Evolutionary conservation across 495 filamentous ascomycete genomes (phyloP).

Genomic region (Oidiodendron maius): DNA sequence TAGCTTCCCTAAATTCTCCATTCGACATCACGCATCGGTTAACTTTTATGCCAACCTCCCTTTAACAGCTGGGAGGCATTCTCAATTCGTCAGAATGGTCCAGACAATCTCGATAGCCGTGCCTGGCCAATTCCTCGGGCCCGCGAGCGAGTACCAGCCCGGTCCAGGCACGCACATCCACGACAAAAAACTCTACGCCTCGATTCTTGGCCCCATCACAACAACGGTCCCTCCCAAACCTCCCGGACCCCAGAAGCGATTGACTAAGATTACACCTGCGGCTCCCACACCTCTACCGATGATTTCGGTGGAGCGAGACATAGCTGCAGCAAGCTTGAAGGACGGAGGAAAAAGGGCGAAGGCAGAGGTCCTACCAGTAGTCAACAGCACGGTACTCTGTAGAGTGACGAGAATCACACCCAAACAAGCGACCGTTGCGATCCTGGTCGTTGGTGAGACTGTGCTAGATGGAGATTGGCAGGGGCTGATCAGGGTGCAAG

Average conservation of each 20-base stretch:
- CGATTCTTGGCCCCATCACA: constrained; percentile 56
- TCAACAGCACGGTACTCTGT: constrained; percentile 74
- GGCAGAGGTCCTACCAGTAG: constrained; percentile 71
- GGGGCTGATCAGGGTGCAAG: constrained; percentile 68
- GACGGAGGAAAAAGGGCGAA: constrained; percentile 18
- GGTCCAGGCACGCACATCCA: constrained; percentile 82
- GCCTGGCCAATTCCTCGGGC: constrained; percentile 75
- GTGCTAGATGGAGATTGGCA: constrained; percentile 55
- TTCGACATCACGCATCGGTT: too few species aligned
- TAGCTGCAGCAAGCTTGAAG: constrained; percentile 6
- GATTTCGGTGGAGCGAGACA: constrained; percentile 26
- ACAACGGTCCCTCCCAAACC: constrained; percentile 42
- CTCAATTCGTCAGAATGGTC: constrained; percentile 15
- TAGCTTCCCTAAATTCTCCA: too few species aligned
- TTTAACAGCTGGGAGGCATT: background rate
- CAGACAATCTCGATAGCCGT: constrained; percentile 31
- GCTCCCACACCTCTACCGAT: constrained; percentile 20
- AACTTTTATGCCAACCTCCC: constrained; percentile 12
- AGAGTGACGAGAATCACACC: constrained; percentile 78
- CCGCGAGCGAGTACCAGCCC: constrained; percentile 54
- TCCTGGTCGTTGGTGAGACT: constrained; percentile 68
- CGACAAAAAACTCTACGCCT: constrained; percentile 64
- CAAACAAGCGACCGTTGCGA: constrained; percentile 74
- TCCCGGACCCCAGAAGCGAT: constrained; percentile 48
- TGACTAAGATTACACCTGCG: constrained; percentile 44